Conservation (phyloP, 2,329 filamentous ascomycete species). For the Colletotrichum lentis region DNA sequence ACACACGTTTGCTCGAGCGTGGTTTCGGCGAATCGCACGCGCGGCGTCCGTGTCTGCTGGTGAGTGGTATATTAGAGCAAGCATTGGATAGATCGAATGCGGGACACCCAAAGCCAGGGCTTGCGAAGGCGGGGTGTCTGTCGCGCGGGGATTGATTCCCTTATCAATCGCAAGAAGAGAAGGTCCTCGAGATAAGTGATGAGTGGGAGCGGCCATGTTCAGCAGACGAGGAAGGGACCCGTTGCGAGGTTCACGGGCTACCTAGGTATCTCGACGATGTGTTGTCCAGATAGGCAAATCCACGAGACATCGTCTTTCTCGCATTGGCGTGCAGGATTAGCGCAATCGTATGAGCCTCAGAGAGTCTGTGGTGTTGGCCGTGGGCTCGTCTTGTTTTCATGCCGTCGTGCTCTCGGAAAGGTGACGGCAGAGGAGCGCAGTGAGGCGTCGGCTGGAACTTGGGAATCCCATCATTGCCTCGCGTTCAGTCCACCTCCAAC, state of each 20-base stretch:
- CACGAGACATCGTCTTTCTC: slow-evolving; percentile 8
- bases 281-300: slow-evolving; percentile 16
- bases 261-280: not conserved
- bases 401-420: not conserved
- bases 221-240: not conserved
- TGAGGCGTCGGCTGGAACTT: not conserved
- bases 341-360: not conserved
- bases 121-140: slow-evolving; percentile 4
- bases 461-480: not conserved
- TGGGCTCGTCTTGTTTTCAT: not conserved
- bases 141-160: not conserved
- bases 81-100: not conserved
- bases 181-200: slow-evolving; percentile 8
- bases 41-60: not conserved
- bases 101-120: not conserved
- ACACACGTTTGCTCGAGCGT: slow-evolving; percentile 5
- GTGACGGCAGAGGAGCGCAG: not conserved
- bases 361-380: not conserved
- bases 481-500: not conserved
- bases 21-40: slow-evolving; percentile 19
- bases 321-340: slow-evolving; percentile 1
- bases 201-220: not conserved
- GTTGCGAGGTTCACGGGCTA: not conserved
- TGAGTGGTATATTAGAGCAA: not conserved
- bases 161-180: slow-evolving; percentile 5